A percentile compares a stretch with the other conserved stretches of the same genome.
These are phyloP conservation scores for Haberlea rhodopensis DNA, from an alignment of 257 asterid species.

Conservation along the genomic window DNA sequence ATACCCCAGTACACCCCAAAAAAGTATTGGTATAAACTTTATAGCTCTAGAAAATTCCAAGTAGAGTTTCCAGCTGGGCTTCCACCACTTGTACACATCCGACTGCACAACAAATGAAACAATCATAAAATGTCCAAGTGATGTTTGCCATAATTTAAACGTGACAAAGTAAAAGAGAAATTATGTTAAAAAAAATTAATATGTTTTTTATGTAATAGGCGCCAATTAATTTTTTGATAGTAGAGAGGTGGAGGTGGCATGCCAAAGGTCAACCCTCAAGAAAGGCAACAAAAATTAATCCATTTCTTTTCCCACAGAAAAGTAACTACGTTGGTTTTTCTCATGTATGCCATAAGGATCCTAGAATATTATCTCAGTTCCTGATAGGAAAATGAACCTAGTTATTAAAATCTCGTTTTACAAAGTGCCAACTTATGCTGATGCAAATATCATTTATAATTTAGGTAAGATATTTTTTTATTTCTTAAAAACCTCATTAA, in stretches of 20 bases:
- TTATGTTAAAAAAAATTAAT: background rate
- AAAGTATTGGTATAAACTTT: slow-evolving; percentile 76
- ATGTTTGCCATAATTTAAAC: background rate
- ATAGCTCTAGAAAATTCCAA: slow-evolving; percentile 68
- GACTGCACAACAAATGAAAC: slow-evolving; percentile 53
- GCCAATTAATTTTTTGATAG: too few species aligned
- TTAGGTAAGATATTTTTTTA: background rate
- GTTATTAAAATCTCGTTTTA: background rate
- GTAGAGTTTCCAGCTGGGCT: slow-evolving; percentile 67
- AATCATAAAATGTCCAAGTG: slow-evolving; percentile 20
- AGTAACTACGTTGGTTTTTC: background rate
- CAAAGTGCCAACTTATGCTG: background rate
- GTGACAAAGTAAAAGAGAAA: slow-evolving; percentile 6
- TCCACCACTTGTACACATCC: slow-evolving; percentile 87
- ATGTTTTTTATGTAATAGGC: background rate
- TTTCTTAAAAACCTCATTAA: too few species aligned
- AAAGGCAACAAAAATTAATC: background rate
- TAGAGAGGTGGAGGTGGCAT: background rate
- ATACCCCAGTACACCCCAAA: slow-evolving; percentile 94
- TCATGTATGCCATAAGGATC: background rate
- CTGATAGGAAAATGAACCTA: background rate
- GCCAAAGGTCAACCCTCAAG: background rate
- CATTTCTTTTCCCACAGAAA: background rate
- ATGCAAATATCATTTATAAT: background rate
- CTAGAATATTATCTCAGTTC: background rate